These are phyloP conservation scores for Amylocystis lapponica DNA, from an alignment of 768 basidiomycete genomes.

Conservation along the genomic window DNA sequence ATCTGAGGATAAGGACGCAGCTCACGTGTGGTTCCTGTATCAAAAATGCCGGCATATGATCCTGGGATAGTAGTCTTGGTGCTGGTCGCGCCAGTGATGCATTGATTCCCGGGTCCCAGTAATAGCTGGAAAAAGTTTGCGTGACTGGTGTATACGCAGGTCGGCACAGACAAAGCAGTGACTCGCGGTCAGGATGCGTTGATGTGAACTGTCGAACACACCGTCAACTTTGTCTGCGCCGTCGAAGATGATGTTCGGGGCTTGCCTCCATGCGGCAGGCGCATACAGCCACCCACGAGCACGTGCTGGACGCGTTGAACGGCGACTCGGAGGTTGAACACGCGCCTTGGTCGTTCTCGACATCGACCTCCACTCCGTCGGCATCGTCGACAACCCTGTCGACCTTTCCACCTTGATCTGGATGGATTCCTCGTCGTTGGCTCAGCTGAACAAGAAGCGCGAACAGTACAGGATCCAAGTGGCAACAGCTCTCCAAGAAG, in stretches of 20 bases:
- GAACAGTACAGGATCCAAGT: constrained; percentile 33
- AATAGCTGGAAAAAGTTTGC: constrained; percentile 35
- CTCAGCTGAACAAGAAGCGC: constrained; percentile 18
- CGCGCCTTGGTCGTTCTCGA: background rate
- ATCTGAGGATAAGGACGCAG: constrained; percentile 23
- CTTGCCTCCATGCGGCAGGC: too few relatives aligned
- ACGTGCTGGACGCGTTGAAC: constrained; percentile 2
- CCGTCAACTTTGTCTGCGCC: too few relatives aligned
- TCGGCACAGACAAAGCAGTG: too few relatives aligned
- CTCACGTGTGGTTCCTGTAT: constrained; percentile 43
- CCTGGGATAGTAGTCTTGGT: constrained; percentile 23
- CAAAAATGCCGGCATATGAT: constrained; percentile 42
- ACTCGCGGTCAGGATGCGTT: too few relatives aligned
- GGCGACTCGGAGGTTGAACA: too few relatives aligned
- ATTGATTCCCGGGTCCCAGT: constrained; percentile 50
- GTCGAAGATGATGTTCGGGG: too few relatives aligned
- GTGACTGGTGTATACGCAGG: constrained; percentile 39
- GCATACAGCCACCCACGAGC: too few relatives aligned
- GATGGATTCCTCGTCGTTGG: constrained; percentile 1
- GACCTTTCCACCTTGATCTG: constrained; percentile 2
- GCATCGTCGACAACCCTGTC: background rate
- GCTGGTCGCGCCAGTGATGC: constrained; percentile 31
- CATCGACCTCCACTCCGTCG: background rate
- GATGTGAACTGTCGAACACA: too few relatives aligned
- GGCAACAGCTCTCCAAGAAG: constrained; percentile 53